phyloP scores from a whole-genome alignment of 345 rosid genomes.

The Linum lewisii region DNA sequence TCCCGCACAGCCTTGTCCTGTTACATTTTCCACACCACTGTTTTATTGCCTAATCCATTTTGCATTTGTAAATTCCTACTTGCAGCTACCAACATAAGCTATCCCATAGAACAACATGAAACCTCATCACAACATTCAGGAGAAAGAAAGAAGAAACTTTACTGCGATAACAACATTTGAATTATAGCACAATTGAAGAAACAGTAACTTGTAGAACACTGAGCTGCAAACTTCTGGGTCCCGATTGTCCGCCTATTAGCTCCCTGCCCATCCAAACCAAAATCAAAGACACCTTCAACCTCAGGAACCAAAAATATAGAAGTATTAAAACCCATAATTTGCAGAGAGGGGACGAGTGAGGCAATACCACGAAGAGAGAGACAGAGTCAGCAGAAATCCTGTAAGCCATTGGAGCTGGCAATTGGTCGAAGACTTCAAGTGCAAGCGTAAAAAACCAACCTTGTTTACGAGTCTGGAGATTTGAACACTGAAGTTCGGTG shows the following conservation, averaged over 20 bases:
- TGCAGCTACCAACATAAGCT: not conserved
- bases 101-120: not conserved
- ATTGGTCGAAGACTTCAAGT: constrained; percentile 18
- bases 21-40: too few relatives aligned
- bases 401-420: constrained; percentile 47
- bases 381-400: constrained; percentile 44
- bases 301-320: constrained; percentile 4
- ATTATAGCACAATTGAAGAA: not conserved
- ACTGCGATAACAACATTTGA: not conserved
- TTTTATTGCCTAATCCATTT: not conserved
- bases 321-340: too few relatives aligned
- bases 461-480: too few relatives aligned
- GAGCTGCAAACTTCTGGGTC: constrained; percentile 34
- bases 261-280: constrained; percentile 37
- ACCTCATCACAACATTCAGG: not conserved
- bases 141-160: not conserved
- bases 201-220: constrained; percentile 48
- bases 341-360: not conserved
- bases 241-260: constrained; percentile 37
- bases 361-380: constrained; percentile 41
- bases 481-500: not conserved
- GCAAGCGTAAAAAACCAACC: not conserved
- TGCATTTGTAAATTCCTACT: not conserved
- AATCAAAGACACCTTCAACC: constrained; percentile 12
- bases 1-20: too few relatives aligned